A percentile compares a stretch with the other conserved stretches of the same genome.
Evolutionary conservation across 371 early-diverging fungal genomes (phyloP).

Genomic region (Haplosporangium sp.): DNA sequence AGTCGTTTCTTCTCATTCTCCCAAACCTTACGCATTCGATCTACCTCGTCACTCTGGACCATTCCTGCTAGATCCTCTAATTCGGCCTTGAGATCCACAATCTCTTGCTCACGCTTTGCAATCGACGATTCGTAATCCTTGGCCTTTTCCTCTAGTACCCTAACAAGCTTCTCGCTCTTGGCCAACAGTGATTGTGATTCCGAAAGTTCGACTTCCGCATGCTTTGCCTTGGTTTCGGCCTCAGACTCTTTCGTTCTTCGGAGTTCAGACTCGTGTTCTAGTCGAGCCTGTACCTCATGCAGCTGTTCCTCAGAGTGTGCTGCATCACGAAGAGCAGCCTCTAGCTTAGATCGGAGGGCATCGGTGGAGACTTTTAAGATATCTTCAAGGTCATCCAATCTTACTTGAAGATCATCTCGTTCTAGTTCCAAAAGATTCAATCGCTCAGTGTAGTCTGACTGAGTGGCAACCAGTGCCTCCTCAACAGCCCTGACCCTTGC

Average conservation of each 20-base stretch:
- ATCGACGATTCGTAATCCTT: slow-evolving; percentile 63
- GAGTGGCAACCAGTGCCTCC: slow-evolving; percentile 12
- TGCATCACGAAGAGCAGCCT: slow-evolving; percentile 36
- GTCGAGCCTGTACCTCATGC: slow-evolving; percentile 32
- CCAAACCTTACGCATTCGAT: slow-evolving; percentile 62
- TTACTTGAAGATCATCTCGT: slow-evolving; percentile 34
- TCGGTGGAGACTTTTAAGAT: slow-evolving; percentile 37
- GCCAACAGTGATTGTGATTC: slow-evolving; percentile 23
- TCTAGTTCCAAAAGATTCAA: slow-evolving; percentile 27
- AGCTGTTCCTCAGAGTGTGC: slow-evolving; percentile 29
- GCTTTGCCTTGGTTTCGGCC: slow-evolving; percentile 37
- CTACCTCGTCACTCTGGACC: slow-evolving; percentile 49
- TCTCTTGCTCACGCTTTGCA: slow-evolving; percentile 60
- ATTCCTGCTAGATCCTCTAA: slow-evolving; percentile 61
- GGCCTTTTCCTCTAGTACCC: slow-evolving; percentile 58
- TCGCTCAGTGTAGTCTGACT: slow-evolving; percentile 18
- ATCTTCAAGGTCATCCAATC: slow-evolving; percentile 35
- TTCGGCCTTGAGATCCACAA: slow-evolving; percentile 35
- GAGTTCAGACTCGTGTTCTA: slow-evolving; percentile 33
- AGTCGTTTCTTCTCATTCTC: slow-evolving; percentile 67
- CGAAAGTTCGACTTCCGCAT: slow-evolving; percentile 30
- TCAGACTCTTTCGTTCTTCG: slow-evolving; percentile 31
- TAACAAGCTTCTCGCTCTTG: slow-evolving; percentile 42
- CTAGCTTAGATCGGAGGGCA: slow-evolving; percentile 34
- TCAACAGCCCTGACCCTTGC: slow-evolving; percentile 12